Base-by-base conservation (phyloP, 495 filamentous ascomycete genomes). In the Friedmanniomyces simplex region DNA sequence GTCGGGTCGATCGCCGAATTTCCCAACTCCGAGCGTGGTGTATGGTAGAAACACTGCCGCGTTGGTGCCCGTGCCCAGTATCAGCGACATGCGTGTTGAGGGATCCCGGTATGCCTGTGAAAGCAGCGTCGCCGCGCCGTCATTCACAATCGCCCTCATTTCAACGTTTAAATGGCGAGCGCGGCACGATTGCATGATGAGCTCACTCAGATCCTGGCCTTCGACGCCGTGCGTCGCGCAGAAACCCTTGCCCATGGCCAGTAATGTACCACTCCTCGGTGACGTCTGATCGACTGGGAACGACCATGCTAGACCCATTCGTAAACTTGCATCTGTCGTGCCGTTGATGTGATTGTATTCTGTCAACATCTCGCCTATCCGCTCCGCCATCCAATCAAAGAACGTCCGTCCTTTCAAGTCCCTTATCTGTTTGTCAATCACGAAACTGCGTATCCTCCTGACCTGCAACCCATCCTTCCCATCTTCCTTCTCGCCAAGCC, bases 201-300 rank as follows among this genome's bases (percentile, higher is more conserved):
- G 68, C 32, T 78, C 74, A 4, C 77, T 77, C 8, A 86, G 67
- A 60, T 86, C 82, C 42, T 76, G 70, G 24, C 81, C 82, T 22
- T 78, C 65, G 6, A 79, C 73, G 24, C 74, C 78, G 52, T 80
- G 72, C 3, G 79, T 80, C 49, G 80, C 82, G 46, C 72, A 67
- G 63, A 85, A 85, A 2, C 82, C 82, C 66, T 86, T 86, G 62
- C 83, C 83, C 83, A 86, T 86, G 16, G 74, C 73, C 39, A 82
- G 73, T 13, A 85, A 70, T 37, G 74, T 69, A 11, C 80, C 83
- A 30, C 74, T 79, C 59, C 75, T 72, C 43, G 74, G 72, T 3
- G 82, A 85, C 1, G 79, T 84, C 69, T 78, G 74, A 66, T 85
- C 79, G 49, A 86, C 75, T 3, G 83, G 83, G 68, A 86, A 85